Conservation (phyloP, 306 rosid species). For the Pachyrhizus erosus region DNA sequence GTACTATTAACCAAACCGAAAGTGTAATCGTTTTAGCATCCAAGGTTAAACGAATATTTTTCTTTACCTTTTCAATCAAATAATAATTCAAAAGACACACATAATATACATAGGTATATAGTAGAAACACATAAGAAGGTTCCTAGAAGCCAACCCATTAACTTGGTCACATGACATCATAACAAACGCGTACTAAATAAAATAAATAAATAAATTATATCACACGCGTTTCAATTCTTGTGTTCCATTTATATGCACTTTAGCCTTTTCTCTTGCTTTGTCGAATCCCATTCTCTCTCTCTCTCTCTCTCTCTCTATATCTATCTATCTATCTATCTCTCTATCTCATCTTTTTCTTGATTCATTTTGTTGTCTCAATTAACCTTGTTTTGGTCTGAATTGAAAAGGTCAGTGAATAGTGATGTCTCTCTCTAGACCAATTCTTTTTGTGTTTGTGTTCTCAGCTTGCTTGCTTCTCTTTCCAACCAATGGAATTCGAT, state of each 20-base stretch:
- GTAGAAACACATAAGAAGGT: constrained; percentile 48
- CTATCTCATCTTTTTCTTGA: not conserved
- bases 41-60: constrained; percentile 22
- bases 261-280: constrained; percentile 17
- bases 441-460: constrained; percentile 26
- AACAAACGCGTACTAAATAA: constrained; percentile 50
- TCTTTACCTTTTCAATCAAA: constrained; percentile 3
- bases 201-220: not conserved
- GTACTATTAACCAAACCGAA: constrained; percentile 25
- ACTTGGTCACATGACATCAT: constrained; percentile 19
- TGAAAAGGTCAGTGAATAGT: constrained; percentile 11
- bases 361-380: not conserved
- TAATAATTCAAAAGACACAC: constrained; percentile 18
- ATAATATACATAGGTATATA: not conserved
- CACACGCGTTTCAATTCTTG: constrained; percentile 51
- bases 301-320: not conserved
- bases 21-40: constrained; percentile 29
- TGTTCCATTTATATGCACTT: constrained; percentile 33
- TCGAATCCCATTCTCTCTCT: constrained; percentile 13
- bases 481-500: constrained; percentile 54
- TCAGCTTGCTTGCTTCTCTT: constrained; percentile 29
- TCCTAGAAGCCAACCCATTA: constrained; percentile 23
- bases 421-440: constrained; percentile 46
- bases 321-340: not conserved
- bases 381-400: not conserved